These are phyloP conservation scores for Trichocladium uniseriatum DNA, from an alignment of 495 filamentous ascomycete genomes.

Conservation along the genomic window DNA sequence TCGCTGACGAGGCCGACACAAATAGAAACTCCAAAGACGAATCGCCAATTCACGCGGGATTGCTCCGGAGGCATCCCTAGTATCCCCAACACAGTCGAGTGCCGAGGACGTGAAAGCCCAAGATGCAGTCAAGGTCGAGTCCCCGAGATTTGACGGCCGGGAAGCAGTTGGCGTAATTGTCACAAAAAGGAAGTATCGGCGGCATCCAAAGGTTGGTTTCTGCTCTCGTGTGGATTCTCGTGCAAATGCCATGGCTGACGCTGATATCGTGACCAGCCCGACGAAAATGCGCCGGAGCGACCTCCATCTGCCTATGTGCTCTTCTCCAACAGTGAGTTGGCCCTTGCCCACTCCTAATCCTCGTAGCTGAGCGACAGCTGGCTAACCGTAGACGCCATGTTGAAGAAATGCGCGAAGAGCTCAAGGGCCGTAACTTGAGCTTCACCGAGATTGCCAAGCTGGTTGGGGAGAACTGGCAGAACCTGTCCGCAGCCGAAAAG, in stretches of 20 bases:
- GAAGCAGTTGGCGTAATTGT: conserved; percentile 22
- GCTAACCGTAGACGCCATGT: neutral
- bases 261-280: conserved; percentile 38
- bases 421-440: conserved; percentile 61
- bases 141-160: conserved; percentile 25
- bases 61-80: conserved; percentile 39
- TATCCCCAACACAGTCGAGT: conserved; percentile 29
- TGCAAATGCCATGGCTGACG: conserved; percentile 2
- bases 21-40: conserved; percentile 43
- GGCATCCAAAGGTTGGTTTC: conserved; percentile 62
- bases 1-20: neutral
- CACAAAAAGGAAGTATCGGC: conserved; percentile 63
- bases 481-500: conserved; percentile 51
- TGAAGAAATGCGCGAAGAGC: conserved; percentile 60
- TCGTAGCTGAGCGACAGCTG: neutral
- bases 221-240: neutral
- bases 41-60: conserved; percentile 50
- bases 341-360: neutral
- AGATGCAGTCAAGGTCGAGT: conserved; percentile 26
- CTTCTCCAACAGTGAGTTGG: conserved; percentile 65
- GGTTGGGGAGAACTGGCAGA: conserved; percentile 73
- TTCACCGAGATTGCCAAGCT: conserved; percentile 78
- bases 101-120: conserved; percentile 27
- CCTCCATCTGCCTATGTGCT: conserved; percentile 75
- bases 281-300: conserved; percentile 68